These are phyloP conservation scores for Myriosclerotinia scirpicola DNA, from an alignment of 2,329 filamentous ascomycete species.

Conservation along the genomic window DNA sequence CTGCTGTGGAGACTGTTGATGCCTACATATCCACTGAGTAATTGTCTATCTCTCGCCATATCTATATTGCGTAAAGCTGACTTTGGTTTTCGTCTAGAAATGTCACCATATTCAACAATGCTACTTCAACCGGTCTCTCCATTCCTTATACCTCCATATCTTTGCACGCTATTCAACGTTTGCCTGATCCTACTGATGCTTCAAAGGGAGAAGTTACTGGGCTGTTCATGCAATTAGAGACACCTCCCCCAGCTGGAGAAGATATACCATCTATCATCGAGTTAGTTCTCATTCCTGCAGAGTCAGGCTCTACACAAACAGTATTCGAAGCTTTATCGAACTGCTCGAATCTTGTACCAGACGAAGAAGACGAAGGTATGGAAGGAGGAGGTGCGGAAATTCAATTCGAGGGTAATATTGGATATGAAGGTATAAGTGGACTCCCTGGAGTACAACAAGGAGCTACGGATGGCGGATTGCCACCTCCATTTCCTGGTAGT, in stretches of 20 bases:
- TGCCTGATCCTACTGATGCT: constrained; percentile 43
- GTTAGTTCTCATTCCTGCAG: constrained; percentile 60
- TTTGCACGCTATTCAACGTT: constrained; percentile 70
- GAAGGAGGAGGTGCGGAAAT: constrained; percentile 49
- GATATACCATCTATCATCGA: constrained; percentile 68
- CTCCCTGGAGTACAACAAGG: constrained; percentile 56
- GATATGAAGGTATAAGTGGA: constrained; percentile 56
- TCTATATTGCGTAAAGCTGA: constrained; percentile 23
- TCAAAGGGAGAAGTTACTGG: constrained; percentile 45
- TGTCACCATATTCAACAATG: constrained; percentile 63
- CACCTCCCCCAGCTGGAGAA: constrained; percentile 55
- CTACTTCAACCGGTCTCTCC: constrained; percentile 58
- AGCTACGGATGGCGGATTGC: constrained; percentile 51
- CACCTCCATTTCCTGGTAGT: constrained; percentile 70
- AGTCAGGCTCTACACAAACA: constrained; percentile 34
- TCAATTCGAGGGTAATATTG: constrained; percentile 54
- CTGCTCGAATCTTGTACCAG: constrained; percentile 75
- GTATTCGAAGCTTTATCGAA: constrained; percentile 67
- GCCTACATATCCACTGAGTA: constrained; percentile 61
- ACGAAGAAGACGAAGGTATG: constrained; percentile 57
- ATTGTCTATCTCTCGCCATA: constrained; percentile 28
- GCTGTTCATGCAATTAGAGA: constrained; percentile 68
- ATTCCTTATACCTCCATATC: constrained; percentile 75
- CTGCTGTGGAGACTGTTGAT: constrained; percentile 40
- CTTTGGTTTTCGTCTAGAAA: constrained; percentile 43